These are phyloP conservation scores for Diaporthe citri DNA, from an alignment of 2,329 filamentous ascomycete genomes.

Conservation along the genomic window DNA sequence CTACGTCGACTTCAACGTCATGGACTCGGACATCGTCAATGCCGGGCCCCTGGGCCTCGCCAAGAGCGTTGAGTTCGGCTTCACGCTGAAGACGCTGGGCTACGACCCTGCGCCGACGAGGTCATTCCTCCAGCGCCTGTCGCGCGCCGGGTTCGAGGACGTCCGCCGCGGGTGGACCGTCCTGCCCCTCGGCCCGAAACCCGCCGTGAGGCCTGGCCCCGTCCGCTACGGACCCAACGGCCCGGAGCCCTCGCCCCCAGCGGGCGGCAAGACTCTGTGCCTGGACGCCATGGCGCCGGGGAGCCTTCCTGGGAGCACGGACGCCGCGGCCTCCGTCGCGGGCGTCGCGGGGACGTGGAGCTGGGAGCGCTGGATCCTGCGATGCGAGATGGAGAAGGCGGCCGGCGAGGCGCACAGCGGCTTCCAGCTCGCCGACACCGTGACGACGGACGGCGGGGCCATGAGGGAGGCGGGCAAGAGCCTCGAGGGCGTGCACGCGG, in stretches of 20 bases:
- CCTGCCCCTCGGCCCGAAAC: conserved; percentile 78
- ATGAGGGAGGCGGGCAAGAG: conserved; percentile 70
- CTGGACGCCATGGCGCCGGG: conserved; percentile 74
- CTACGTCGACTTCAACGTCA: conserved; percentile 88
- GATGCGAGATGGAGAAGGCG: conserved; percentile 84
- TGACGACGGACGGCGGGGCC: conserved; percentile 60
- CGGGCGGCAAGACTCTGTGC: conserved; percentile 57
- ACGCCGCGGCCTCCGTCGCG: conserved; percentile 79
- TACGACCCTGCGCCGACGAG: conserved; percentile 91
- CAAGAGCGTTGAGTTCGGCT: conserved; percentile 91
- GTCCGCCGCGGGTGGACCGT: conserved; percentile 90
- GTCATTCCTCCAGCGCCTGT: conserved; percentile 80
- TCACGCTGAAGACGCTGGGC: conserved; percentile 87
- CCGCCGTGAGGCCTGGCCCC: conserved; percentile 52
- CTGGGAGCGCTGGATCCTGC: conserved; percentile 97
- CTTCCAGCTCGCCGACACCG: conserved; percentile 63
- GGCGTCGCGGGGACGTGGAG: conserved; percentile 88
- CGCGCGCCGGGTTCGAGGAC: conserved; percentile 81
- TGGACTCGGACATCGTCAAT: conserved; percentile 92
- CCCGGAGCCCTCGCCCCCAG: conserved; percentile 53
- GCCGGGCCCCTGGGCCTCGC: conserved; percentile 83
- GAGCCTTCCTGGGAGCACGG: conserved; percentile 76
- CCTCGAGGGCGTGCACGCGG: conserved; percentile 69
- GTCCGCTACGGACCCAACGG: conserved; percentile 54
- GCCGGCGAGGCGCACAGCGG: conserved; percentile 69